phyloP scores from a whole-genome alignment of 768 basidiomycete genomes.

The Cyathus striatus region DNA sequence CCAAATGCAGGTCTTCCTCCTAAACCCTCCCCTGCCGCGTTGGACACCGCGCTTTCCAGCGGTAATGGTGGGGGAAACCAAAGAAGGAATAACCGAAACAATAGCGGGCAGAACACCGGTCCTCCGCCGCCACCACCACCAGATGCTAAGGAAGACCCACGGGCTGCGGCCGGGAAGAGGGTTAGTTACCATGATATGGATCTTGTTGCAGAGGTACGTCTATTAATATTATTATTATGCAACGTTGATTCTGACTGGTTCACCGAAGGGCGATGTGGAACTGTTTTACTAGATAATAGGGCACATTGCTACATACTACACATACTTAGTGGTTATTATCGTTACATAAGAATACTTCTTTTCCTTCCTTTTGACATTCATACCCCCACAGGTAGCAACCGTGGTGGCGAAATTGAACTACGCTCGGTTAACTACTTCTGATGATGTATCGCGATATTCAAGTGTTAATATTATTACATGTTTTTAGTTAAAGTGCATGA shows the following conservation, averaged over 20 bases:
- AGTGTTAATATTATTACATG: too few species aligned
- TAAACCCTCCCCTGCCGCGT: conserved; percentile 58
- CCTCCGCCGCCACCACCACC: conserved; percentile 78
- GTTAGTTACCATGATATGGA: conserved; percentile 97
- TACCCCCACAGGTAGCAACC: too few species aligned
- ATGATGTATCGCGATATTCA: too few species aligned
- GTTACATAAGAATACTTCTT: too few species aligned
- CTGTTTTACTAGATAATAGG: conserved; percentile 51
- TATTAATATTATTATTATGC: conserved; percentile 4
- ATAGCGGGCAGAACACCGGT: conserved; percentile 33
- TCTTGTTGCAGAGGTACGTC: conserved; percentile 70
- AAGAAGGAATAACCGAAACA: conserved; percentile 29
- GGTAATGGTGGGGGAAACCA: conserved; percentile 43
- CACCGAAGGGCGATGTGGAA: conserved; percentile 53
- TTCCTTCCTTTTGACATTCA: too few species aligned
- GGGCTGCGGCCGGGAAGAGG: conserved; percentile 82
- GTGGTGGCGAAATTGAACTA: too few species aligned
- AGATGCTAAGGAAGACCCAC: conserved; percentile 88
- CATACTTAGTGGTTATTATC: too few species aligned
- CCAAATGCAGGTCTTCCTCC: conserved; percentile 74
- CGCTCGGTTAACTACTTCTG: too few species aligned
- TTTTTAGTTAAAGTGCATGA: too few species aligned
- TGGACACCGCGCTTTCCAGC: conserved; percentile 39
- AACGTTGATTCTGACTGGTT: too few species aligned
- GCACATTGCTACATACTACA: too few species aligned